Evolutionary conservation across 306 rosid species (phyloP).

Genomic region (Fragaria nilgerrensis): DNA sequence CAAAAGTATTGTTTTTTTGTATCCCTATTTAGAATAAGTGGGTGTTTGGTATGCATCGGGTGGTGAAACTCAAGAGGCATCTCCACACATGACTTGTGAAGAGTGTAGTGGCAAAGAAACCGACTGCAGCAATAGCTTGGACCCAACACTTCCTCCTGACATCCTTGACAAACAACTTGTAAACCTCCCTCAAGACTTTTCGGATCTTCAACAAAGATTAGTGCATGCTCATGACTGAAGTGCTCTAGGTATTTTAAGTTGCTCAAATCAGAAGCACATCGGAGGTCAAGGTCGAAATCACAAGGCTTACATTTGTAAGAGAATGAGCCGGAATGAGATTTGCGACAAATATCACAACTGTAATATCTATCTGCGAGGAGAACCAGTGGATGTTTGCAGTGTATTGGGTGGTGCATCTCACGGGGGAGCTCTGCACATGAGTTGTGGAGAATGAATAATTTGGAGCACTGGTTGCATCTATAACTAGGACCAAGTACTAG

Average conservation of each 20-base stretch:
- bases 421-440: too few relatives aligned
- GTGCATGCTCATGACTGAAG: neutral
- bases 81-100: neutral
- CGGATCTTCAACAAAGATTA: neutral
- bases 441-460: too few relatives aligned
- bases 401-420: too few relatives aligned
- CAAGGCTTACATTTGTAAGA: neutral
- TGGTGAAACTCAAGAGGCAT: too few relatives aligned
- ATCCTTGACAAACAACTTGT: neutral
- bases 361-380: neutral
- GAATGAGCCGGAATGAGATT: accelerated
- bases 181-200: neutral
- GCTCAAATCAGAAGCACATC: neutral
- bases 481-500: too few relatives aligned
- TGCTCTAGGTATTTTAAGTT: neutral
- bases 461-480: too few relatives aligned
- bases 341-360: neutral
- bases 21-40: too few relatives aligned
- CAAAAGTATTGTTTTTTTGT: too few relatives aligned
- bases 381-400: too few relatives aligned
- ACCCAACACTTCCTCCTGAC: neutral
- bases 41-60: too few relatives aligned
- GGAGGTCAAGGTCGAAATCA: neutral
- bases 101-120: neutral
- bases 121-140: neutral